These are phyloP conservation scores for Phanerodontia chrysosporium DNA, from an alignment of 768 basidiomycete species.

Conservation along the genomic window DNA sequence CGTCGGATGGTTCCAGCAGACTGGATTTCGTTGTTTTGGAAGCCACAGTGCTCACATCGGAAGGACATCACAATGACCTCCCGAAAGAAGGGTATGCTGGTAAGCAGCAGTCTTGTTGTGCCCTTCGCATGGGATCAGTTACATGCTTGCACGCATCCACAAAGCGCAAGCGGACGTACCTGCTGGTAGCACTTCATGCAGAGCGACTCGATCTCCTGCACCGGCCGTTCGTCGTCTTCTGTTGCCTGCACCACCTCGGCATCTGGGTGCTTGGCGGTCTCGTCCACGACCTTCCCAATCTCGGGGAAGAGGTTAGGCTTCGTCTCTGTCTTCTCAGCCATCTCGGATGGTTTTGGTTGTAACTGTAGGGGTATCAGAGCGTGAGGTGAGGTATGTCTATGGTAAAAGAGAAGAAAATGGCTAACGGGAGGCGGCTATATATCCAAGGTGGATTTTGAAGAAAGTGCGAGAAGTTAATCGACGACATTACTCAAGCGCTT, in stretches of 20 bases:
- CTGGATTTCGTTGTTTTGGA: conserved; percentile 90
- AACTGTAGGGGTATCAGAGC: background rate
- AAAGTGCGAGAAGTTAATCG: background rate
- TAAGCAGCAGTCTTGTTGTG: conserved; percentile 80
- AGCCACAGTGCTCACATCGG: conserved; percentile 89
- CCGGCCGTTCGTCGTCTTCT: conserved; percentile 56
- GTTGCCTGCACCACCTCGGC: conserved; percentile 14
- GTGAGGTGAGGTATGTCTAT: background rate
- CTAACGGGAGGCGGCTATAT: background rate
- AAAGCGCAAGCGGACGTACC: conserved; percentile 42
- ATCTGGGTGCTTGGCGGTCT: conserved; percentile 20
- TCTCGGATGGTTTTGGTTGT: background rate
- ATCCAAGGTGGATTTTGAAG: background rate
- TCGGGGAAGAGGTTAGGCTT: conserved; percentile 24
- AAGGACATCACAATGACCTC: conserved; percentile 97
- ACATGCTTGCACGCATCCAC: background rate
- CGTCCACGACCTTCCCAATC: conserved; percentile 26
- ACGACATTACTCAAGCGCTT: background rate
- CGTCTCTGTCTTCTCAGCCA: background rate
- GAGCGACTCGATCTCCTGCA: conserved; percentile 84
- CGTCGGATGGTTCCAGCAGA: conserved; percentile 84
- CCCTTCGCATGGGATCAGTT: conserved; percentile 51
- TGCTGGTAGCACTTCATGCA: conserved; percentile 94
- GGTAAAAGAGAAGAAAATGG: background rate
- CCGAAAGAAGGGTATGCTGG: conserved; percentile 91